phyloP scores from a whole-genome alignment of 2,329 filamentous ascomycete genomes.

The Aureobasidium sp. region DNA sequence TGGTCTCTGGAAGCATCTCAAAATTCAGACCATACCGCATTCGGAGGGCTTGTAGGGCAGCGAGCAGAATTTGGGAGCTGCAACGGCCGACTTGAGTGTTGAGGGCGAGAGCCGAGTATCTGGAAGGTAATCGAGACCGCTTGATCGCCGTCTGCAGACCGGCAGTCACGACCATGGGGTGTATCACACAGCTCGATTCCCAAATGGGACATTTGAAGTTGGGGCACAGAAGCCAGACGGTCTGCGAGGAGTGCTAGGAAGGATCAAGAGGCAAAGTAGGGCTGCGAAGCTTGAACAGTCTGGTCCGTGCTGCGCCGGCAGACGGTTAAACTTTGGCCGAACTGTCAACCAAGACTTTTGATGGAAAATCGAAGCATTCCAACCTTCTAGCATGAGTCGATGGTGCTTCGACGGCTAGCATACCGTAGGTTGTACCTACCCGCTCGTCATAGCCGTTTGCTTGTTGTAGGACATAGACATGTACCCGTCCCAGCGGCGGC shows the following conservation, averaged over 20 bases:
- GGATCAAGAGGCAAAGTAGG: background rate
- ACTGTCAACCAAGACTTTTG: background rate
- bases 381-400: background rate
- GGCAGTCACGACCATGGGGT: background rate
- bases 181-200: background rate
- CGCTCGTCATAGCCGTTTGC: background rate
- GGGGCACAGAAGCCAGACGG: conserved; percentile 4
- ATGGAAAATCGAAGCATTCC: background rate
- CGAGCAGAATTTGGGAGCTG: background rate
- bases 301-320: background rate
- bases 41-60: background rate
- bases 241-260: background rate
- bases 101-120: background rate
- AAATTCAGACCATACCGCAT: background rate
- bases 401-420: background rate
- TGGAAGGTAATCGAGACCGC: background rate
- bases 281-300: background rate
- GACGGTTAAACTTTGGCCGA: background rate
- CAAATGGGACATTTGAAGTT: conserved; percentile 1
- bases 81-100: background rate
- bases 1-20: background rate
- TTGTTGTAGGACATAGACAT: background rate
- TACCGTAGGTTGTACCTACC: background rate
- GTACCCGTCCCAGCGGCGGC: background rate
- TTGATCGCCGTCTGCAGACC: background rate